Evolutionary conservation across 768 basidiomycete genomes (phyloP).

Genomic region (Auriscalpium vulgare): DNA sequence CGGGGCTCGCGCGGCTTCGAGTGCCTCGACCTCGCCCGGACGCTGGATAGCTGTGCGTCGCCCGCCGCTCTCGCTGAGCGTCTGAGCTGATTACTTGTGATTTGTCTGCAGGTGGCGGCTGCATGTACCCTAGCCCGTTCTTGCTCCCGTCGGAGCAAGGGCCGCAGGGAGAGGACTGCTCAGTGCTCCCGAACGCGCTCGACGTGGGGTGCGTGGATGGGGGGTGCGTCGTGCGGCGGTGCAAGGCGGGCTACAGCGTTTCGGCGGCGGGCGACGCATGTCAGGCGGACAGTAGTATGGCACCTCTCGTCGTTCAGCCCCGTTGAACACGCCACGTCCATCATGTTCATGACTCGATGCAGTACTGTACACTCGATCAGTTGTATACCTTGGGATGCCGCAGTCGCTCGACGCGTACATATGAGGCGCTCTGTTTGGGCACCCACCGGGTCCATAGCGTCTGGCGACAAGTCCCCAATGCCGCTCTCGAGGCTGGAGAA

Average conservation of each 20-base stretch:
- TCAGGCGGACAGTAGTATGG: neutral
- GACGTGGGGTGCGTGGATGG: neutral
- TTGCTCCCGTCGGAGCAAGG: neutral
- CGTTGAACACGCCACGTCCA: no score
- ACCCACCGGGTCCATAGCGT: no score
- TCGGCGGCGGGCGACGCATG: neutral
- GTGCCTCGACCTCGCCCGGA: conserved; percentile 28
- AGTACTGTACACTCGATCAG: no score
- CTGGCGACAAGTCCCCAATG: no score
- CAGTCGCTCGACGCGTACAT: no score
- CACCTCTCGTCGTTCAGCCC: neutral
- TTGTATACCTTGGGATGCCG: no score
- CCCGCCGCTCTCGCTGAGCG: no score
- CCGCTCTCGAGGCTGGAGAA: no score
- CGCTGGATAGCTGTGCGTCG: conserved; percentile 14
- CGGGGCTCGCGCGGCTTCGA: conserved; percentile 29
- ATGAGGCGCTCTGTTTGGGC: no score
- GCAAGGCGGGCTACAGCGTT: neutral
- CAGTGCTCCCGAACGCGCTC: neutral
- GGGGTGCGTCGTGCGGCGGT: neutral
- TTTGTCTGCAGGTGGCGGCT: conserved; percentile 1
- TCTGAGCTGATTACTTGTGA: no score
- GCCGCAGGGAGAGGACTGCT: neutral
- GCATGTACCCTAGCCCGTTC: neutral
- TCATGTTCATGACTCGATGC: no score